Evolutionary conservation across 768 basidiomycete species (phyloP), one percentile per base, ranked within the genome.

Genomic region (Hericium rajendrae): DNA sequence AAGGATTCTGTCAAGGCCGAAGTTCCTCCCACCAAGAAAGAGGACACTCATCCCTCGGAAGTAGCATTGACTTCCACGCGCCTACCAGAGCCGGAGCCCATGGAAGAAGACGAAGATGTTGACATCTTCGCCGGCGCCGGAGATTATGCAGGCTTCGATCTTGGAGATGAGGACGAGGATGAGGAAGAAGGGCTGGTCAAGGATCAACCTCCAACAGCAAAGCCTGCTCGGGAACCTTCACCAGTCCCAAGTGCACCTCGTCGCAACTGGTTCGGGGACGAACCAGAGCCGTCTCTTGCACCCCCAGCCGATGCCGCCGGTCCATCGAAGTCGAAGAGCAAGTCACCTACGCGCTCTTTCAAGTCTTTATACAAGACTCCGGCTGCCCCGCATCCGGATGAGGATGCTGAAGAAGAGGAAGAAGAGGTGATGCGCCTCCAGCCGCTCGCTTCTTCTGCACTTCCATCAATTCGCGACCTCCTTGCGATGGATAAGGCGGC

Each of bases 121-220:
- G 88, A 95, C 66, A 94, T 97, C 46, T 97, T 97, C 67, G 88
- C 83, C 2, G 93, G 74, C 54, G 89, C 82, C 4, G 92, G 86
- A 9, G 90, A 91, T 51, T 97, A 94, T 66, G 78, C 86, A 53
- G 88, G 88, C 1, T 67, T 88, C 6, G 78, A 81, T 49, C 61
- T 80, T 4, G 82, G 75, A 20, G 80, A 80, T 51, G 68, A 70
- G 16, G 68, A 67, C 16, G 68, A 70, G n/a, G 68, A 67, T 13
- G 65, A 65, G 9, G 65, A 64, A 20, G 66, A 55, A 16, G 41
- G 48, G 13, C 50, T 28, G 46, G 24, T 54, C 22, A 53, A 55
- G 13, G 20, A 38, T 9, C 51, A 24, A 20, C 28, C 24, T n/a
- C 38, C 48, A 22, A 43, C 28, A 40, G 18, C 9, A 9, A 12